Conservation (phyloP, 768 basidiomycete species). For the Lactifluus pinguis region DNA sequence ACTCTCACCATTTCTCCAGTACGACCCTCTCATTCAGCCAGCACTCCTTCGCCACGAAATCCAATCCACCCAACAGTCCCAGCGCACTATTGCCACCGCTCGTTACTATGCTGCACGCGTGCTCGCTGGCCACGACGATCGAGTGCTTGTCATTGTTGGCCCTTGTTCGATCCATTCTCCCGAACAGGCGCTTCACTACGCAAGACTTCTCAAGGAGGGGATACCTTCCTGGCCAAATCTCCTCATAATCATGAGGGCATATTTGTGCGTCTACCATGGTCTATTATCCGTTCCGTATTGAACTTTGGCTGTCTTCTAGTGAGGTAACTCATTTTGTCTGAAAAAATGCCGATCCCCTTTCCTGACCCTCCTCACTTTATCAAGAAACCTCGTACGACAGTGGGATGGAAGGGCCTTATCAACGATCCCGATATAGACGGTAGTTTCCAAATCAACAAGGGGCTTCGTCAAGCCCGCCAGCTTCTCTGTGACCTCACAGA, state of each 20-base stretch:
- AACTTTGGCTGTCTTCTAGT: conserved; percentile 29
- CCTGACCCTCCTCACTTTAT: background rate
- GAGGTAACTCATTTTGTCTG: conserved; percentile 27
- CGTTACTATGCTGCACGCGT: conserved; percentile 74
- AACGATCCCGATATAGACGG: conserved; percentile 95
- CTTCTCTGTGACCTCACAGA: conserved; percentile 87
- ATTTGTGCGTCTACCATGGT: conserved; percentile 63
- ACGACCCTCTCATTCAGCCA: conserved; percentile 94
- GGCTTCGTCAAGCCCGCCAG: conserved; percentile 78
- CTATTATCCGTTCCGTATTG: conserved; percentile 2
- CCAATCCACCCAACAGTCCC: conserved; percentile 51
- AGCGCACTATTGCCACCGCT: conserved; percentile 68
- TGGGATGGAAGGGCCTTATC: conserved; percentile 94
- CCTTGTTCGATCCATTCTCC: conserved; percentile 93
- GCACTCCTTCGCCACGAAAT: conserved; percentile 86
- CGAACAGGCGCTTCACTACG: conserved; percentile 79
- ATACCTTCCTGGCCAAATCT: conserved; percentile 64
- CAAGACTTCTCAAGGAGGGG: conserved; percentile 59
- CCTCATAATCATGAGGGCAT: conserved; percentile 91
- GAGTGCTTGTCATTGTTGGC: conserved; percentile 85
- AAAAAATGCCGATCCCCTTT: background rate
- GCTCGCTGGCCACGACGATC: conserved; percentile 75
- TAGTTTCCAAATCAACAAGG: conserved; percentile 95
- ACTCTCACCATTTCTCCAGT: conserved; percentile 37
- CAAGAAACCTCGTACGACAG: conserved; percentile 93